Percentiles rank a stretch among this genome's conserved stretches.
phyloP scores from a whole-genome alignment of 768 basidiomycete species.

The Cystofilobasidium ferigula region DNA sequence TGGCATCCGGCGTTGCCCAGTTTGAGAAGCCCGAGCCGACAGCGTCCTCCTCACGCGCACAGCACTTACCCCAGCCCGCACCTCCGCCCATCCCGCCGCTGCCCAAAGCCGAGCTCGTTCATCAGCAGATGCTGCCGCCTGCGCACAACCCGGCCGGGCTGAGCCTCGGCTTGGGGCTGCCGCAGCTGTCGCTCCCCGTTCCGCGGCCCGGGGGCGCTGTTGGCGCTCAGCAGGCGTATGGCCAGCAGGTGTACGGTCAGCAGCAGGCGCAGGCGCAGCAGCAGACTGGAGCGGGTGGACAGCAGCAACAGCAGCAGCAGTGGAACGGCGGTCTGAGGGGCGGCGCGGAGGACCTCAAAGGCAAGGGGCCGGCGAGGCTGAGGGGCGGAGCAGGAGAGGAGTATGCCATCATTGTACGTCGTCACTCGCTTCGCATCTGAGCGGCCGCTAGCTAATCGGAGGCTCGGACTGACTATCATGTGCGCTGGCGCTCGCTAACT shows the following conservation, averaged over 20 bases:
- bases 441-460: background rate
- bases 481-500: background rate
- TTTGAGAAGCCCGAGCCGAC: constrained; percentile 50
- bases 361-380: constrained; percentile 11
- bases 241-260: constrained; percentile 1
- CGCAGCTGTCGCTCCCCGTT: background rate
- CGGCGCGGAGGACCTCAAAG: constrained; percentile 10
- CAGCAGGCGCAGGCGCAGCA: background rate
- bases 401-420: constrained; percentile 7
- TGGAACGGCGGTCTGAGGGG: constrained; percentile 19
- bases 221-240: background rate
- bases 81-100: constrained; percentile 3
- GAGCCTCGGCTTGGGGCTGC: background rate
- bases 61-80: background rate
- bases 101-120: background rate
- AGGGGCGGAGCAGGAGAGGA: constrained; percentile 20
- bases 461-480: background rate
- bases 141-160: background rate
- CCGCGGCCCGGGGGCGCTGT: background rate
- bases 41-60: background rate
- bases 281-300: no score
- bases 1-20: constrained; percentile 88
- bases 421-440: background rate
- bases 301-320: constrained; percentile 3
- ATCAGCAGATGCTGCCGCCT: background rate